These are phyloP conservation scores for Boletus barrowsii DNA, from an alignment of 768 basidiomycete genomes.

Conservation along the genomic window DNA sequence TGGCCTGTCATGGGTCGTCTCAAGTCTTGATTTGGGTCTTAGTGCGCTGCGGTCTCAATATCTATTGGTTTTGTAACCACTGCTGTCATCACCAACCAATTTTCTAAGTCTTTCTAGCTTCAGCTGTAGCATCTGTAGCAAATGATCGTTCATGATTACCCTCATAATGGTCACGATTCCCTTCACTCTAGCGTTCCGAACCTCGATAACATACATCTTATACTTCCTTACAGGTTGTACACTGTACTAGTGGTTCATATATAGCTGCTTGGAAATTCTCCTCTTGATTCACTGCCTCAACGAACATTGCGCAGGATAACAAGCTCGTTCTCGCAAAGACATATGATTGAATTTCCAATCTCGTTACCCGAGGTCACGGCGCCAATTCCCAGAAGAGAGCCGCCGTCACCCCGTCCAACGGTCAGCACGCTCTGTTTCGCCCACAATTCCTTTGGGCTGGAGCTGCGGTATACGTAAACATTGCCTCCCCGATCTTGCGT, in stretches of 20 bases:
- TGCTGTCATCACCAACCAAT: slow-evolving; percentile 28
- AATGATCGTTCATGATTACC: slow-evolving; percentile 36
- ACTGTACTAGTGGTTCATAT: slow-evolving; percentile 28
- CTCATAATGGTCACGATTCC: slow-evolving; percentile 32
- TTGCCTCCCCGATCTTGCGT: slow-evolving; percentile 68
- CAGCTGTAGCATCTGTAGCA: slow-evolving; percentile 32
- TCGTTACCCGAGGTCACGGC: slow-evolving; percentile 36
- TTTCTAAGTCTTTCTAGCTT: slow-evolving; percentile 18
- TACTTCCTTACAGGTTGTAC: slow-evolving; percentile 36
- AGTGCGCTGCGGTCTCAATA: slow-evolving; percentile 24
- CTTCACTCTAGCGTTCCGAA: slow-evolving; percentile 24
- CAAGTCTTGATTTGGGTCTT: slow-evolving; percentile 18
- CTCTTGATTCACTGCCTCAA: slow-evolving; percentile 12
- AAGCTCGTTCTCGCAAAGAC: slow-evolving; percentile 75
- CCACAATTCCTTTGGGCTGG: slow-evolving; percentile 48
- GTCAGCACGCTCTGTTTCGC: slow-evolving; percentile 83
- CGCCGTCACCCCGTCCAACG: slow-evolving; percentile 64
- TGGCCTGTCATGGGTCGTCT: slow-evolving; percentile 9
- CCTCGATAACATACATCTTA: slow-evolving; percentile 35
- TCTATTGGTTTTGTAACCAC: slow-evolving; percentile 32
- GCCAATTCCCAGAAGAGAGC: slow-evolving; percentile 77
- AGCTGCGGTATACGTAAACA: slow-evolving; percentile 77
- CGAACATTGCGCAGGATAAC: slow-evolving; percentile 50
- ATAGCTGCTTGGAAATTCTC: slow-evolving; percentile 20
- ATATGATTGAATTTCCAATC: slow-evolving; percentile 46